Evolutionary conservation across 352 stramenopile genomes (phyloP), one percentile per base, ranked within the genome.

Genomic region (Halophytophthora batemanensis): DNA sequence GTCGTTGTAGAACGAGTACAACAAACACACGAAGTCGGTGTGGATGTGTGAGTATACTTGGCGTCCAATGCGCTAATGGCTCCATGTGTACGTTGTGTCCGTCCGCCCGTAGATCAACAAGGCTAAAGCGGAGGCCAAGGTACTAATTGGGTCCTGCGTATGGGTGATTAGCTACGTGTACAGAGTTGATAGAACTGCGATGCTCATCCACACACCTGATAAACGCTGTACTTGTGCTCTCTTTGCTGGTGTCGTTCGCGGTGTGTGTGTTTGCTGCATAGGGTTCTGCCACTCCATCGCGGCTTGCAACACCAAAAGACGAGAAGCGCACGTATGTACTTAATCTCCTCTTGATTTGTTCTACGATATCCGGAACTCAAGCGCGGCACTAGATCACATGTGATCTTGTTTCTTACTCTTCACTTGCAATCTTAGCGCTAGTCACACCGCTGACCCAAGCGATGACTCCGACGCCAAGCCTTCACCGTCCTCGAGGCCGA

Each of bases 271-370:
- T 41, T 3, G 10, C 33, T 38, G 25, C 25, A 31, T 12, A 62
- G 58, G 37, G 1, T 33, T 64, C 47, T 7, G 51, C 28, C 6
- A 22, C 45, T 23, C 28, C 56, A 6, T 49, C 42, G 18, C 51
- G 56, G 36, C 31, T 50, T 22, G 33, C 13, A 15, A 45, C 58
- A 8, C 50, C 65, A 19, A 61, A 68, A 28, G 61, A 78, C 14
- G 69, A 75, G 34, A 74, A 71, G 56, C 66, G 62, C 50, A 22
- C 34, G 69, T 78, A 58, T 25, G 56, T 45, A 13, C 14, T 19
- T 36, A 29, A 6, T 17, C 3, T 36, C 2, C 38, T 31, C 2
- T 45, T 47, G 18, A 15, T 18, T 44, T n/a, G n/a, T n/a, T n/a
- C n/a, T n/a, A n/a, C n/a, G 17, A 14, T 31, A 3, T 19, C 18